Base-by-base conservation (phyloP, 108 stramenopile species). In the Nitzschia sp. region DNA sequence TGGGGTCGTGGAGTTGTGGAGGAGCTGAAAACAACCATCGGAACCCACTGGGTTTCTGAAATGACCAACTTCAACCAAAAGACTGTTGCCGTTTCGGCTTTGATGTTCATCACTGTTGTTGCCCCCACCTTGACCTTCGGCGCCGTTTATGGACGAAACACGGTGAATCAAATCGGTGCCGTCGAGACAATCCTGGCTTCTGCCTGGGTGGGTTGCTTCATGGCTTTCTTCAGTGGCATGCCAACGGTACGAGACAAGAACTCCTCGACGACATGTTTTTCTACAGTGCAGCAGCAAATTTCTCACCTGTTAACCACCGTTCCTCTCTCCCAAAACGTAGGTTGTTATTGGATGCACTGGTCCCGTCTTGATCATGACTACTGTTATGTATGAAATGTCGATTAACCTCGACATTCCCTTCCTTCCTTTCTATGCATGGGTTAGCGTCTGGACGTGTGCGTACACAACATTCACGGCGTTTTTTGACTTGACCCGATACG, bases 101-200 rank as follows among this genome's bases (percentile, higher is more conserved):
- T 95, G 59, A 64, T 95, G 1, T 95, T 82, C 76, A 85, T 93
- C 56, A 80, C 94, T 47, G 84, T 80, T 58, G 78, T 95, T 30
- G 68, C 88, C 28, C 94, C 94, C 11, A 85, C 91, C 8, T 59
- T 95, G 18, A 83, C 54, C 11, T 27, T 46, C 4, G 75, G 81
- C 21, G 81, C 81, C n/a, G 47, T 71, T 17, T 82, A 82, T 34
- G 71, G 65, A 3, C 71, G 79, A 62, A 72, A 77, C 17, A 92
- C 93, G 0, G 61, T 59, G 35, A 85, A 87, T 42, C 53, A 49
- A 2, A 84, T 95, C 25, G 91, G 91, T 4, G 61, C 75, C n/a
- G 54, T 76, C n/a, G 82, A 83, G 47, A 79, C 72, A 24, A 76
- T 83, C 25, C 28, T 68, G 3, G 82, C 78, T 21, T 80, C 82